Evolutionary conservation across 23 red algal genomes (phyloP), one percentile per base, ranked within the genome.

Genomic region (Gracilaria caudata): DNA sequence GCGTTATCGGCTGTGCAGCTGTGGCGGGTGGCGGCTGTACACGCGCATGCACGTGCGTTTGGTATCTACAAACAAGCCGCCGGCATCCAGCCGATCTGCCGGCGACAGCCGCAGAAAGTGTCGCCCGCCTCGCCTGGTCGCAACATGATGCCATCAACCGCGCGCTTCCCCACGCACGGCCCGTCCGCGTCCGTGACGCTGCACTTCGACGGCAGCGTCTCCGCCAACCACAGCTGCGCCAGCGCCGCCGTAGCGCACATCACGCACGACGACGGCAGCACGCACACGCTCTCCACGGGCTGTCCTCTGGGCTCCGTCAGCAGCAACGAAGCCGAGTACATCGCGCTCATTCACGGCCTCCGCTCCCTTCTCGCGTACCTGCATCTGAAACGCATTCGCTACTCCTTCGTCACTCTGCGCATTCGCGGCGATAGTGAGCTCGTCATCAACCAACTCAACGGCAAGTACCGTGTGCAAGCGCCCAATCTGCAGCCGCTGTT

Each of bases 281-380:
- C 49, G 13, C 49, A 53, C 49, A 53, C 49, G 7, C 49, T 53
- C 13, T 53, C 49, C 13, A 53, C 49, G 5, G 5, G 7, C 49
- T 8, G 13, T 16, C 49, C 49, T 8, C 49, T 53, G 8, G 49
- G 49, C 5, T 13, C 49, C 8, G 49, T 53, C 49, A 53, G 12
- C 49, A 53, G 49, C 49, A 53, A 53, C 49, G 49, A 53, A 53
- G 49, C 49, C 49, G 49, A 53, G 49, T 53, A 53, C 49, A 53
- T 53, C 49, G 49, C 7, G 1, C 49, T 53, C 14, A 53, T 53
- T 16, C 49, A 53, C 49, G 49, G 49, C 2, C 49, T 53, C 12
- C 49, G 49, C 49, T 53, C 49, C 49, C 49, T 53, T 53, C 49
- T 53, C 7, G 49, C 49, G 12, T 53, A 53, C 49, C 49, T 53